These are phyloP conservation scores for Dimocarpus longan DNA, from an alignment of 345 rosid genomes.

Conservation along the genomic window DNA sequence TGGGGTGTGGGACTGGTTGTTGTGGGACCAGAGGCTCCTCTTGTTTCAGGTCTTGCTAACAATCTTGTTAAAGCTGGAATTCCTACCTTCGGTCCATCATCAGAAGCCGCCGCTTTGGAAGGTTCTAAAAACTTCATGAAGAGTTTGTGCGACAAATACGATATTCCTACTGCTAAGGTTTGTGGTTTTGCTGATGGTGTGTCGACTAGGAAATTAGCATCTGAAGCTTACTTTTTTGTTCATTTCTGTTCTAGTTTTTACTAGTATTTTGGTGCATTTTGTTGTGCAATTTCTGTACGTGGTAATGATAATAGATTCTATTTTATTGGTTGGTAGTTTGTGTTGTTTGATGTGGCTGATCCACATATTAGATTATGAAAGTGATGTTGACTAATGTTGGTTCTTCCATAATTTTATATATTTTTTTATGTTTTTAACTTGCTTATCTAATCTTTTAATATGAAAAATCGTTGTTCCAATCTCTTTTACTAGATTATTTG, in stretches of 20 bases:
- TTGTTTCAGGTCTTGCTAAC: conserved; percentile 87
- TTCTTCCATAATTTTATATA: neutral
- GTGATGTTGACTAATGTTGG: neutral
- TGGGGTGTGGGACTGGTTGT: conserved; percentile 77
- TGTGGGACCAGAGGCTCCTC: conserved; percentile 94
- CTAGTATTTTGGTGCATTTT: neutral
- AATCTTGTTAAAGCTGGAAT: conserved; percentile 67
- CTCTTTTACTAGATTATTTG: neutral
- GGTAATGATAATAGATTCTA: neutral
- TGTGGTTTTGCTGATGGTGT: neutral
- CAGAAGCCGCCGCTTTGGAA: conserved; percentile 95
- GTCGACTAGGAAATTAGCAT: neutral
- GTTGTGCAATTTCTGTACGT: neutral
- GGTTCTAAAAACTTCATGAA: conserved; percentile 98
- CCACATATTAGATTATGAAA: neutral
- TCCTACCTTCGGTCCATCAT: conserved; percentile 90
- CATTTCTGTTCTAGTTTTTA: neutral
- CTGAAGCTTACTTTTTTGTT: neutral
- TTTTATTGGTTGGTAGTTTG: neutral
- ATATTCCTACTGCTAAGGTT: conserved; percentile 97
- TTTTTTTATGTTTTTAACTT: neutral
- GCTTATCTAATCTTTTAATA: neutral
- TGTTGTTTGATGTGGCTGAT: neutral
- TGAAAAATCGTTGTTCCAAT: neutral
- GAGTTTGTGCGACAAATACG: conserved; percentile 79